A percentile compares a stretch with the other conserved stretches of the same genome.
Conservation (phyloP, 139 green algal genomes). For the Nannochloris sp. region DNA sequence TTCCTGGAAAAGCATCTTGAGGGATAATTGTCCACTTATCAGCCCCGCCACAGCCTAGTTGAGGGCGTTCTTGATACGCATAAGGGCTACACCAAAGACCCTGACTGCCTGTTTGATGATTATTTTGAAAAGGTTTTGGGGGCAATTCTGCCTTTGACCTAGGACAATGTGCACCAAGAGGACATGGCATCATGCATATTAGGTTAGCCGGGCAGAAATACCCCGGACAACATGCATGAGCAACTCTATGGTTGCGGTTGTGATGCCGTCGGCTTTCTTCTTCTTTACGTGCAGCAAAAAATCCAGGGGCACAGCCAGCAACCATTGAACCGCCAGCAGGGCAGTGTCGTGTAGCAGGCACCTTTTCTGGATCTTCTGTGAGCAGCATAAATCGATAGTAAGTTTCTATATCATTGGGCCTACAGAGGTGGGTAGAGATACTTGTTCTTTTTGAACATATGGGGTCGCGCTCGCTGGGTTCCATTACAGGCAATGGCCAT, state of each 20-base stretch:
- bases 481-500: conserved; percentile 16
- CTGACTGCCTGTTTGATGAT: background rate
- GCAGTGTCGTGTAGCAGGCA: conserved; percentile 32
- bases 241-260: background rate
- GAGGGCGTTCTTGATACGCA: conserved; percentile 36
- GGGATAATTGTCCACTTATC: conserved; percentile 54
- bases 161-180: conserved; percentile 31
- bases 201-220: conserved; percentile 38
- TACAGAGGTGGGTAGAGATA: conserved; percentile 24
- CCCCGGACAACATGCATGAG: conserved; percentile 35
- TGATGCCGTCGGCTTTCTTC: background rate
- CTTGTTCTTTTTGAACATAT: conserved; percentile 30
- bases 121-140: conserved; percentile 14
- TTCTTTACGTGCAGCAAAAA: conserved; percentile 13
- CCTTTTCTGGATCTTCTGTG: conserved; percentile 38
- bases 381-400: conserved; percentile 48
- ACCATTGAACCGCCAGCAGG: background rate
- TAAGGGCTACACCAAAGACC: conserved; percentile 49
- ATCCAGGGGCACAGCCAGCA: conserved; percentile 31
- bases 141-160: conserved; percentile 16
- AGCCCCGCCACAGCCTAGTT: conserved; percentile 45
- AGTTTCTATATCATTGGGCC: conserved; percentile 12
- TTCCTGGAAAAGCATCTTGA: conserved; percentile 27
- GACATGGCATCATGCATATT: conserved; percentile 45
- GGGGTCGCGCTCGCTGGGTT: background rate